Conservation (phyloP, 805 yeast species). For the Spathaspora boniae region DNA sequence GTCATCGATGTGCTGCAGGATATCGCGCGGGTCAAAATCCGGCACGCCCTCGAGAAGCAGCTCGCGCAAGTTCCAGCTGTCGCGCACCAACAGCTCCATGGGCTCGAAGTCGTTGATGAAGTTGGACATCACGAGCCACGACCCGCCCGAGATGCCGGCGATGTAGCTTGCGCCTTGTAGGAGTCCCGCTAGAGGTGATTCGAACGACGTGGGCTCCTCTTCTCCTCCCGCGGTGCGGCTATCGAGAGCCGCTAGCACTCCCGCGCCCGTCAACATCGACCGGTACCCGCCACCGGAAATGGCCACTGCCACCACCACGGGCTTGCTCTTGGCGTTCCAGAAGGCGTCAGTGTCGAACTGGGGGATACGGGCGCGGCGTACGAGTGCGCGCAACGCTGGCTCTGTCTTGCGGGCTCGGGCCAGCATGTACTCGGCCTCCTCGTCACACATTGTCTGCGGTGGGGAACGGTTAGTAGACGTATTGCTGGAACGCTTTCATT, state of each 20-base stretch:
- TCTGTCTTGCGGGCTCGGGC: constrained; percentile 29
- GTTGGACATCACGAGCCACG: constrained; percentile 59
- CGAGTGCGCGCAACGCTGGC: constrained; percentile 16
- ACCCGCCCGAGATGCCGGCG: constrained; percentile 69
- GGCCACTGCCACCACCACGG: constrained; percentile 35
- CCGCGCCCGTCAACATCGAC: constrained; percentile 59
- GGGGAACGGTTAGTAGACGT: constrained; percentile 2
- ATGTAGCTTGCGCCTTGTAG: constrained; percentile 54
- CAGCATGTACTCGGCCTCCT: constrained; percentile 24
- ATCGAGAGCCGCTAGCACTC: constrained; percentile 51
- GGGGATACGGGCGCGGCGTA: constrained; percentile 29
- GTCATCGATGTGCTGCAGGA: constrained; percentile 5
- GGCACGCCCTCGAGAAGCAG: constrained; percentile 58
- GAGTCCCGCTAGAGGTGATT: constrained; percentile 44
- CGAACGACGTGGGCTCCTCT: too few species aligned
- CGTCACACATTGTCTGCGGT: constrained; percentile 12
- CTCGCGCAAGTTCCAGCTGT: constrained; percentile 42
- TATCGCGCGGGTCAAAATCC: constrained; percentile 36
- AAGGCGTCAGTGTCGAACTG: constrained; percentile 25
- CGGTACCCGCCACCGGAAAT: constrained; percentile 55
- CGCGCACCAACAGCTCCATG: constrained; percentile 12
- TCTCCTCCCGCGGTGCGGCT: constrained; percentile 35
- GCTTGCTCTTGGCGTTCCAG: constrained; percentile 12
- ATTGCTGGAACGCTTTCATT: background rate
- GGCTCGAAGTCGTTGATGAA: constrained; percentile 30